phyloP scores from a whole-genome alignment of 352 stramenopile species.

The Globisporangium lucens region DNA sequence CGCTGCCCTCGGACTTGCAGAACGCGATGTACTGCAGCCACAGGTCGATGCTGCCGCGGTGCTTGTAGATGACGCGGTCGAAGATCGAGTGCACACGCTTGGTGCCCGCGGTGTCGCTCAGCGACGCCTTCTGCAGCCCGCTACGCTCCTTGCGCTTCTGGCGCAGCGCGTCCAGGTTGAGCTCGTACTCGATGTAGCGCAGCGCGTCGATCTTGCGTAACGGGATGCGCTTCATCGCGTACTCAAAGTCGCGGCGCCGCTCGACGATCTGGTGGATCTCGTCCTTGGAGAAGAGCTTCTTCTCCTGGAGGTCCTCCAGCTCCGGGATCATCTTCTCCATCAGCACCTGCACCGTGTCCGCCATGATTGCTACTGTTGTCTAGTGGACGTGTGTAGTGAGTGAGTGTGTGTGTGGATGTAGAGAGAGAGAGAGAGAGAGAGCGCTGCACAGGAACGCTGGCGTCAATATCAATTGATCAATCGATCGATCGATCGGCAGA shows the following conservation, averaged over 20 bases:
- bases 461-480: neutral
- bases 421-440: neutral
- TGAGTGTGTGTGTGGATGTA: neutral
- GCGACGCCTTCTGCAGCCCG: conserved; percentile 58
- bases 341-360: conserved; percentile 90
- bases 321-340: conserved; percentile 95
- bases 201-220: conserved; percentile 91
- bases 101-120: conserved; percentile 70
- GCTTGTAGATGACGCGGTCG: conserved; percentile 84
- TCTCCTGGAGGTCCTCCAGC: conserved; percentile 90
- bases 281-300: conserved; percentile 80
- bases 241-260: conserved; percentile 90
- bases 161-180: conserved; percentile 89
- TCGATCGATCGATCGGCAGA: conserved; percentile 1
- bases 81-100: conserved; percentile 85
- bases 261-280: conserved; percentile 92
- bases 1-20: conserved; percentile 69
- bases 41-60: conserved; percentile 85
- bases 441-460: neutral
- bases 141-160: conserved; percentile 77
- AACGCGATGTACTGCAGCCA: conserved; percentile 92
- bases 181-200: conserved; percentile 93
- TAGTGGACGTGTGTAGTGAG: neutral
- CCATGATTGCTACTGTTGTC: conserved; percentile 58
- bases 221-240: conserved; percentile 86